A percentile compares a stretch with the other conserved stretches of the same genome.
phyloP scores from a whole-genome alignment of 345 rosid genomes.

The Melaleuca alternifolia region DNA sequence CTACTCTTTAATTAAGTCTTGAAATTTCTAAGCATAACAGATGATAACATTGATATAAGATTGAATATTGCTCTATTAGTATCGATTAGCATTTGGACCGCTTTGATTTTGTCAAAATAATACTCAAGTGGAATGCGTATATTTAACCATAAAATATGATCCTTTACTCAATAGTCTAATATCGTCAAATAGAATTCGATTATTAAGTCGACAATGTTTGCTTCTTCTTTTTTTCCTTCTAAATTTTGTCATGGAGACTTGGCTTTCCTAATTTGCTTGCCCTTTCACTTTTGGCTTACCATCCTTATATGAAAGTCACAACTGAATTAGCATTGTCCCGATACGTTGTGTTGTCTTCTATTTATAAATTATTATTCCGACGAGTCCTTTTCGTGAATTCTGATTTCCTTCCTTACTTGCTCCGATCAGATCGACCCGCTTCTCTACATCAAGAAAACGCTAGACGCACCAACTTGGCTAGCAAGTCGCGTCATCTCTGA shows the following conservation, averaged over 20 bases:
- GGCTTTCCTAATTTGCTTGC: background rate
- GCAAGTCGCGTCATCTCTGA: rapidly evolving
- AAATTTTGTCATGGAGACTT: background rate
- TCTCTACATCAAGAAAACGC: rapidly evolving
- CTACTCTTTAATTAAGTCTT: background rate
- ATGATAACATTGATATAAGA: background rate
- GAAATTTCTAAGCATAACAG: background rate
- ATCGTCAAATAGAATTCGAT: background rate
- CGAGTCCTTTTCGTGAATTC: background rate
- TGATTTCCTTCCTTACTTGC: no score
- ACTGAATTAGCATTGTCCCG: background rate
- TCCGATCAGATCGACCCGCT: rapidly evolving
- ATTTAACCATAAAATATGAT: background rate
- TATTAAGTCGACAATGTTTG: rapidly evolving
- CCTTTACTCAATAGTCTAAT: background rate
- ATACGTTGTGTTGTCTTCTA: background rate
- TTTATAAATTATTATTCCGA: background rate
- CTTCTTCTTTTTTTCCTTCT: background rate
- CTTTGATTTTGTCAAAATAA: background rate
- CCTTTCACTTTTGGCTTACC: rapidly evolving
- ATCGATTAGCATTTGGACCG: background rate
- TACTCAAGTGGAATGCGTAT: background rate
- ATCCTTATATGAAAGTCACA: background rate
- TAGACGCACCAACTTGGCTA: rapidly evolving
- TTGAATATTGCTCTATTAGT: background rate